These are phyloP conservation scores for Neurospora tetrasperma DNA, from an alignment of 495 filamentous ascomycete species.

Conservation along the genomic window DNA sequence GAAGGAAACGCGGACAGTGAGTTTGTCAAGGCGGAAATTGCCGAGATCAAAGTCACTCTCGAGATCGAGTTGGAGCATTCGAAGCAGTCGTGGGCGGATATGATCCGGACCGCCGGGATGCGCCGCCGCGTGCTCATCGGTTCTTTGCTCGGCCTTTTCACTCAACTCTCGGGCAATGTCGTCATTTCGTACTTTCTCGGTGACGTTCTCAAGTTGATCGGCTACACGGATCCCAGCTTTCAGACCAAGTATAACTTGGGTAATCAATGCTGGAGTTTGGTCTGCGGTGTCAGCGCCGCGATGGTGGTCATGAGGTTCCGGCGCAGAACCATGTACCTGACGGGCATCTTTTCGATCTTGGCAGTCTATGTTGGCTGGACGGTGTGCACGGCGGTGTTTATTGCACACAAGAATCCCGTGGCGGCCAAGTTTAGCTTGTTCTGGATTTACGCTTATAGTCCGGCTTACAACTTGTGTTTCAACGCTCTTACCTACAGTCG, in stretches of 20 bases:
- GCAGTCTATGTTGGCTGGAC: constrained; percentile 52
- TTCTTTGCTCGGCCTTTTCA: constrained; percentile 49
- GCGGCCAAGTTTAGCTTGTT: constrained; percentile 40
- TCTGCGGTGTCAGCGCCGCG: constrained; percentile 44
- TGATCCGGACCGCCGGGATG: constrained; percentile 46
- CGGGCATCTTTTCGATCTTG: constrained; percentile 42
- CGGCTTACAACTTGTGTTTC: constrained; percentile 54
- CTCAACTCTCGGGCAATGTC: constrained; percentile 55
- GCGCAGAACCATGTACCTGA: constrained; percentile 51
- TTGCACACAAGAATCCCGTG: constrained; percentile 22
- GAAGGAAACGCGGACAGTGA: constrained; percentile 46
- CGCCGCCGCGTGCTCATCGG: constrained; percentile 46
- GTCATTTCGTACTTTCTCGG: constrained; percentile 51
- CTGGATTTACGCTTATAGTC: constrained; percentile 56
- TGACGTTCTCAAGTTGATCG: constrained; percentile 38
- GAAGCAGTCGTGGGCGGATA: constrained; percentile 46
- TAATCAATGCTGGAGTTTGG: constrained; percentile 46
- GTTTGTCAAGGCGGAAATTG: constrained; percentile 48
- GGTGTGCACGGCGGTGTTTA: constrained; percentile 40
- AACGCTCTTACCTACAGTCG: constrained; percentile 59
- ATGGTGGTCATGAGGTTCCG: constrained; percentile 45
- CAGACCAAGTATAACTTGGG: constrained; percentile 50
- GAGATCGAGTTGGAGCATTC: constrained; percentile 45
- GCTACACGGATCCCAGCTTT: constrained; percentile 40
- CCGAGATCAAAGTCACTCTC: constrained; percentile 51